Evolutionary conservation across 371 early-diverging fungal species (phyloP), one percentile per base, ranked within the genome.

Genomic region (Coemansia linderi): DNA sequence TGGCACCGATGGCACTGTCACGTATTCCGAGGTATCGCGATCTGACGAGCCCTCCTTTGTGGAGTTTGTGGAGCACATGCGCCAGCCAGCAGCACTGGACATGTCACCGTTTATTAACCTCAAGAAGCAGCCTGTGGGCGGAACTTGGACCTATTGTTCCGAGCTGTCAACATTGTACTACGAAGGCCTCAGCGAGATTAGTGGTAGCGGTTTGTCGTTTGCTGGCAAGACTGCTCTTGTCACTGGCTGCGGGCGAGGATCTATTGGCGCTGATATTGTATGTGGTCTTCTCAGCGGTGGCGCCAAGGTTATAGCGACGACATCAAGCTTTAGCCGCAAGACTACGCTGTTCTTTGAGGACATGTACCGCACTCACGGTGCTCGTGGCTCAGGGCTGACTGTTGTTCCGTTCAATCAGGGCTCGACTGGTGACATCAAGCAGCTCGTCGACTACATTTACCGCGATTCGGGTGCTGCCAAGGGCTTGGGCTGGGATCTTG

Each of bases 371-470:
- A 85, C 84, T n/a, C 89, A 89, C 75, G 98, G 98, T 24, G 88
- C 96, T 52, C 91, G 91, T 76, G 94, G 93, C 39, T 91, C 93
- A 5, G 83, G 88, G 33, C 85, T 97, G 61, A 85, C 94, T 39
- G 89, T 97, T 15, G 93, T 96, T 46, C 97, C 97, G 22, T 97
- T 96, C 87, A 97, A 97, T 82, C 94, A 92, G 71, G 95, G 91
- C 48, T 94, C 96, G 29, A 87, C 87, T 75, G 88, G 89, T 70
- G 98, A 97, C 83, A 87, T 92, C 13, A 84, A 87, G 59, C 85
- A 88, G 19, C 83, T 97, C 7, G 85, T 97, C 63, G 84, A 93
- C 76, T 96, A 93, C 82, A 94, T 97, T 59, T 97, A 97, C 80
- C 67, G 73, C 61, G 88, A 89, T 1, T 60, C 19, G 12, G 59